Base-by-base conservation (phyloP, 176 grass and related monocot genomes). In the Raddia guianensis region DNA sequence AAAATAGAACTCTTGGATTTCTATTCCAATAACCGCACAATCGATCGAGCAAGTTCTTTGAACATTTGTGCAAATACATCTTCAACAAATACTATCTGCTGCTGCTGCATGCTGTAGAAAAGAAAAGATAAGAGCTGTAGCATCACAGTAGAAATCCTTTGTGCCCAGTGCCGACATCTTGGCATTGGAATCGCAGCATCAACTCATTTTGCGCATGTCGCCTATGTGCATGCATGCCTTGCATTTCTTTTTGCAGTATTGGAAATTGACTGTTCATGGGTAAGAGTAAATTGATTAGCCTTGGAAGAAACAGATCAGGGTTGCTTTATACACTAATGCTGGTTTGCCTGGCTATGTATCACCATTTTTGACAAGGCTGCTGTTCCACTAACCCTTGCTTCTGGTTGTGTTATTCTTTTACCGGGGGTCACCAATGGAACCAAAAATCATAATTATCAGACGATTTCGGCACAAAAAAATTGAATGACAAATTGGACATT, bases 301-400 rank as follows among this genome's bases (percentile, higher is more conserved):
- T 14, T 75, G 51, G 49, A 74, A 45, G 61, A 49, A 40, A 48
- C 62, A 67, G 62, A 20, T 68, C 35, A 35, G 21, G 21, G 49
- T 27, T 49, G 35, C 19, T 71, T 12, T 58, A 18, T n/a, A 61
- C 14, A 6, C 62, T 67, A 40, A 37, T 42, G 45, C 45, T 34
- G n/a, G 48, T 33, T 56, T 68, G 15, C 49, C 16, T 27, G 12
- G 11, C 59, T 33, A 27, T 27, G 27, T 27, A 34, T n/a, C 9
- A 37, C 14, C 70, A 67, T 66, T 64, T 83, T 66, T 44, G n/a
- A 74, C n/a, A 74, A 72, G 60, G 80, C 80, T 83, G 70, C 80
- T 15, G 44, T 52, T 72, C 18, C 51, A 67, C 57, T 46, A 47
- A 1, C 9, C 7, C 55, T n/a, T n/a, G 55, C 9, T 40, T 40